phyloP scores from a whole-genome alignment of 2,329 filamentous ascomycete genomes.

The Helicocarpus griseus region DNA sequence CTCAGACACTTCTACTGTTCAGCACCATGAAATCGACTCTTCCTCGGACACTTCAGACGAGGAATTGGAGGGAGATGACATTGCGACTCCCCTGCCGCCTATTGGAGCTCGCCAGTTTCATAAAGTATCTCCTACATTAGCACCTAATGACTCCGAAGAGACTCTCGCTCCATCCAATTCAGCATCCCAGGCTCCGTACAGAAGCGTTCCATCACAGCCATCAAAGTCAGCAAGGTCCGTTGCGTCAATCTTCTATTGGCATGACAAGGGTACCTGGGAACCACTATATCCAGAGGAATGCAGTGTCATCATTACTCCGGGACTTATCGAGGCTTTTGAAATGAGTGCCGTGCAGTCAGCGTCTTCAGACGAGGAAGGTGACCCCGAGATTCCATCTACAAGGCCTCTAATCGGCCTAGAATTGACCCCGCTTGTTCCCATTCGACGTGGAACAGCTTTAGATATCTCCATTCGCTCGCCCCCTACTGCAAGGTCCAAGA shows the following conservation, averaged over 20 bases:
- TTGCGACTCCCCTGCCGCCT: slow-evolving; percentile 26
- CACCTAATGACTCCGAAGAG: slow-evolving; percentile 30
- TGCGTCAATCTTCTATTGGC: slow-evolving; percentile 54
- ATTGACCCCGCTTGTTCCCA: slow-evolving; percentile 80
- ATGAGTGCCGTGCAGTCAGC: slow-evolving; percentile 33
- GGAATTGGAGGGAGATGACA: slow-evolving; percentile 44
- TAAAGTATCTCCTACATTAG: slow-evolving; percentile 32
- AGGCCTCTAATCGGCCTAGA: slow-evolving; percentile 61
- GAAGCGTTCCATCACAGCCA: slow-evolving; percentile 40
- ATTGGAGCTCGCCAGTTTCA: slow-evolving; percentile 25
- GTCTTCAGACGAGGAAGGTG: slow-evolving; percentile 12
- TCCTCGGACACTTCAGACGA: slow-evolving; percentile 47
- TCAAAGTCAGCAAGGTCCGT: slow-evolving; percentile 45
- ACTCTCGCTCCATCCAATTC: slow-evolving; percentile 73
- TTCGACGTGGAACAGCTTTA: slow-evolving; percentile 81
- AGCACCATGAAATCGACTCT: slow-evolving; percentile 39
- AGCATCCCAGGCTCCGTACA: slow-evolving; percentile 64
- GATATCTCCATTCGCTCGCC: slow-evolving; percentile 92
- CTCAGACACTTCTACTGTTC: slow-evolving; percentile 48
- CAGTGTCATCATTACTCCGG: slow-evolving; percentile 52
- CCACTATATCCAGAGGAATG: slow-evolving; percentile 53
- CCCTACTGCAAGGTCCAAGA: slow-evolving; percentile 60
- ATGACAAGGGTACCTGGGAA: slow-evolving; percentile 54
- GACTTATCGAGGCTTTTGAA: slow-evolving; percentile 55
- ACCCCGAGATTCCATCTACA: slow-evolving; percentile 5